Percentiles rank a stretch among this genome's conserved stretches.
Evolutionary conservation across 768 basidiomycete species (phyloP).

Genomic region (Boletales sp.): DNA sequence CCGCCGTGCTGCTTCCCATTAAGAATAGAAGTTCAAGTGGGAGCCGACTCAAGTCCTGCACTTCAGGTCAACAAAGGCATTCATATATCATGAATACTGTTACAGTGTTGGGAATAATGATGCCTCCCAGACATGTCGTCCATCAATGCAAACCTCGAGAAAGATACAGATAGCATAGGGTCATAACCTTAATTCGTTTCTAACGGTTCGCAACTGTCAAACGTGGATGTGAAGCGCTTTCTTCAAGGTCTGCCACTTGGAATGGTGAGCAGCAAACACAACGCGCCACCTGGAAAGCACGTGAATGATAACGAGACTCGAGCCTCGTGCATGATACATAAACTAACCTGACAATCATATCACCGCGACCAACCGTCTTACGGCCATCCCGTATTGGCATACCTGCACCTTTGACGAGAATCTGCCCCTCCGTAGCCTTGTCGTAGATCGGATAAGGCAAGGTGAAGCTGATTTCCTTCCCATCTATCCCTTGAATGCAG

Average conservation of each 20-base stretch:
- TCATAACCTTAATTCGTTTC: constrained; percentile 12
- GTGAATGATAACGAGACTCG: background rate
- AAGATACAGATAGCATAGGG: constrained; percentile 18
- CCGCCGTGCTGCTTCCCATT: background rate
- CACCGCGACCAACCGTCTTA: constrained; percentile 52
- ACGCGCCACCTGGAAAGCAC: constrained; percentile 27
- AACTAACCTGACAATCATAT: constrained; percentile 56
- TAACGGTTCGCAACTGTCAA: constrained; percentile 12
- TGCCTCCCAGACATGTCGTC: constrained; percentile 9
- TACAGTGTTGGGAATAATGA: constrained; percentile 20
- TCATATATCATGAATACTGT: constrained; percentile 24
- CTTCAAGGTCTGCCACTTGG: constrained; percentile 31
- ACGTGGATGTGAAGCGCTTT: constrained; percentile 25
- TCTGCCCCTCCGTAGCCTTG: constrained; percentile 45
- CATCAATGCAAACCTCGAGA: constrained; percentile 16
- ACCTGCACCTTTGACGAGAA: constrained; percentile 56
- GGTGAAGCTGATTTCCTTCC: constrained; percentile 45
- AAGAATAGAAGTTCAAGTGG: background rate
- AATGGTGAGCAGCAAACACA: constrained; percentile 26
- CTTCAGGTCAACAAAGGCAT: constrained; percentile 1
- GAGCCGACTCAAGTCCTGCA: background rate
- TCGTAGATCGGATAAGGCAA: constrained; percentile 53
- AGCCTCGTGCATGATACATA: constrained; percentile 2
- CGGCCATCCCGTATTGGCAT: constrained; percentile 62
- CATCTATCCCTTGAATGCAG: constrained; percentile 54